Evolutionary conservation across 305 asterid species (phyloP).

Genomic region (Fraxinus greggii): DNA sequence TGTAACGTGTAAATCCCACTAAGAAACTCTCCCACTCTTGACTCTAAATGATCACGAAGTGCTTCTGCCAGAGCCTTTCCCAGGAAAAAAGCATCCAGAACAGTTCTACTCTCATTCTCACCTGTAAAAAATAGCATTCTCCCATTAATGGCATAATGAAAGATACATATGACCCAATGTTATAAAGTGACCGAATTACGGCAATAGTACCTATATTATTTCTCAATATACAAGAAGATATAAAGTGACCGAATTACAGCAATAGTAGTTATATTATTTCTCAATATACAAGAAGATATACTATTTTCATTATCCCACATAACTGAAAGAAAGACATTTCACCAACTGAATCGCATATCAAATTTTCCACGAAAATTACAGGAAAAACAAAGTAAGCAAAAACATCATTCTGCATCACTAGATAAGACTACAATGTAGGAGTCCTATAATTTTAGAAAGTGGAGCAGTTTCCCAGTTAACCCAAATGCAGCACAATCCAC

Average conservation of each 20-base stretch:
- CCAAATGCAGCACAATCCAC: neutral
- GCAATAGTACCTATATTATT: neutral
- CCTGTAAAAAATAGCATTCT: slow-evolving; percentile 35
- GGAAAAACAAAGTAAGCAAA: neutral
- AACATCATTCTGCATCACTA: neutral
- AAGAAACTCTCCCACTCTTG: slow-evolving; percentile 74
- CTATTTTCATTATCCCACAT: neutral
- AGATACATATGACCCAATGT: neutral
- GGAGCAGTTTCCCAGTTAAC: neutral
- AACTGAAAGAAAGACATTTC: neutral
- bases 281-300: neutral
- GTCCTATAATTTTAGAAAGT: neutral
- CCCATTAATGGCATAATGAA: neutral
- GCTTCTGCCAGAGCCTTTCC: slow-evolving; percentile 90
- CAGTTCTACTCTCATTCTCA: slow-evolving; percentile 61
- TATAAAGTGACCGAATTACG: neutral
- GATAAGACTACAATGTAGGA: neutral
- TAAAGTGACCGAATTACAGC: neutral
- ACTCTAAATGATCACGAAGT: slow-evolving; percentile 65
- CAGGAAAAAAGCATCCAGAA: slow-evolving; percentile 82
- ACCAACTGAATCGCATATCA: neutral
- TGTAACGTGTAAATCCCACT: slow-evolving; percentile 66
- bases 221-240: neutral
- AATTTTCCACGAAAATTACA: neutral
- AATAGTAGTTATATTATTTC: neutral